Evolutionary conservation across 257 asterid genomes (phyloP), one percentile per base, ranked within the genome.

Genomic region (Gentiana straminea): DNA sequence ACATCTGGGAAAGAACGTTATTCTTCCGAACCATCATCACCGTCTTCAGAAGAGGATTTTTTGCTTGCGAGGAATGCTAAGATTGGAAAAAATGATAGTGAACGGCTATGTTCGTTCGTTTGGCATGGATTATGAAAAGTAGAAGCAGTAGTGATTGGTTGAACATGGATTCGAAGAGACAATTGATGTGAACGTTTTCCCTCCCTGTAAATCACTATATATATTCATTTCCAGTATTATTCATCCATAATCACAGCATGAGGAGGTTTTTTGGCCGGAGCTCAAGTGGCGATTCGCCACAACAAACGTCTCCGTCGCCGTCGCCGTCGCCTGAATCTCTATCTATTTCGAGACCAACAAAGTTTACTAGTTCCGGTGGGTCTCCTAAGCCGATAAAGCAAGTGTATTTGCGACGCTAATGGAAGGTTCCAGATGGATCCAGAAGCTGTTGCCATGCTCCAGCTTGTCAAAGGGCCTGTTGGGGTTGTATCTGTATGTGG

Each of bases 401-500:
- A 10, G 97, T 92, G 50, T 92, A 83, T 15, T 72, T 75, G 85
- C 68, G 98, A 92, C 61, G 95, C 83, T 3, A 80, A 79, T 51
- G 97, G 97, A 1, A 78, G 61, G 83, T 91, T 91, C 62, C 98
- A 88, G 59, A 78, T 91, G 77, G 94, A 87, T 80, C 97, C 95
- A 0, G 98, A 91, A 75, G 96, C 98, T 45, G 82, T 88, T 55
- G 94, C 93, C 36, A 66, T 87, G 63, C 98, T 91, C 57, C 98
- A 87, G 75, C 72, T 91, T 57, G 93, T 88, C 44, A 92, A 92
- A 73, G 94, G 81, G 57, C 98, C 98, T 7, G 84, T 92, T 1
- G 97, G 97, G 4, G 88, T 92, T 48, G 99, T 92, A 41, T 88
- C 99, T 52, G 99, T 92, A 1, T 92, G 99, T 37, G 99, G 99